These are phyloP conservation scores for Phytophthora fragariae DNA, from an alignment of 352 stramenopile species.

Conservation along the genomic window DNA sequence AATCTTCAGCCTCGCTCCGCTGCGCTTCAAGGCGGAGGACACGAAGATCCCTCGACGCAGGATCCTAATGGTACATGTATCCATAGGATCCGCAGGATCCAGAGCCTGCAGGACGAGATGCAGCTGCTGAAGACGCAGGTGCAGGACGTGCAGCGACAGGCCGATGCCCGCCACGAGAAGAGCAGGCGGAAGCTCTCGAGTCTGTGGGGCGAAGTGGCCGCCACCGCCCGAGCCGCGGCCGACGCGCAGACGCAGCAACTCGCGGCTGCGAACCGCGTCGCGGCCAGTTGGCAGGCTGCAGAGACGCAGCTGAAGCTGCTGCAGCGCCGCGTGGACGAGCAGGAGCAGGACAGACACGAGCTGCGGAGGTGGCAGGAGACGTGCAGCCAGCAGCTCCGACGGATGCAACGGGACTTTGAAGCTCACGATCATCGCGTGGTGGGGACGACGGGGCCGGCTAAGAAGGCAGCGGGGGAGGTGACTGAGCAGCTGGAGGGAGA, in stretches of 20 bases:
- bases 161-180: slow-evolving; percentile 7
- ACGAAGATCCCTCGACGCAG: too few species aligned
- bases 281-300: slow-evolving; percentile 6
- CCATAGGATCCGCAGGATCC: neutral
- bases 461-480: too few species aligned
- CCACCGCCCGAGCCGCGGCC: slow-evolving; percentile 4
- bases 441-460: neutral
- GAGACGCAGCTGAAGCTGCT: slow-evolving; percentile 14
- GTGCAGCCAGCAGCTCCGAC: slow-evolving; percentile 16
- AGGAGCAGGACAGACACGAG: slow-evolving; percentile 5
- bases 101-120: slow-evolving; percentile 10
- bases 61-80: neutral
- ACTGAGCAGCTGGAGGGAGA: neutral
- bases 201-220: slow-evolving; percentile 25
- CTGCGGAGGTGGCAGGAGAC: slow-evolving; percentile 16
- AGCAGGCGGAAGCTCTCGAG: slow-evolving; percentile 11
- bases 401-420: slow-evolving; percentile 17
- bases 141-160: slow-evolving; percentile 3
- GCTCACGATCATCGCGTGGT: slow-evolving; percentile 18
- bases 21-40: neutral
- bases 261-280: neutral
- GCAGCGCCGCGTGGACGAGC: slow-evolving; percentile 3
- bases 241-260: slow-evolving; percentile 17
- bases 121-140: slow-evolving; percentile 6
- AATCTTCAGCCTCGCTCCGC: slow-evolving; percentile 4